Evolutionary conservation across 2,329 filamentous ascomycete species (phyloP).

Genomic region (Microascus cirrosus): DNA sequence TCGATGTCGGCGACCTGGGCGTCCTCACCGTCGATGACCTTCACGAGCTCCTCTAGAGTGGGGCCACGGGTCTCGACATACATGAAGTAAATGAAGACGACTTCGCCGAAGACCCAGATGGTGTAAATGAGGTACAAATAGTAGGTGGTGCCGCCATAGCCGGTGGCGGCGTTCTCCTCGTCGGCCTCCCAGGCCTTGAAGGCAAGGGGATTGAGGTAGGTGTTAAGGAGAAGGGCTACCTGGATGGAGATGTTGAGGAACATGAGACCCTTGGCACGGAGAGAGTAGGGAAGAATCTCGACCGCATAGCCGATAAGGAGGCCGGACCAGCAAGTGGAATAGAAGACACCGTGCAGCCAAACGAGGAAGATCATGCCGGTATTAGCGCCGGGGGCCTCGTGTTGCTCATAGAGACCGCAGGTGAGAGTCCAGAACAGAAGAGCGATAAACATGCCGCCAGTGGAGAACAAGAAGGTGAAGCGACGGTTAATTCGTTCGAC

Average conservation of each 20-base stretch:
- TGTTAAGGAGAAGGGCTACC: conserved; percentile 47
- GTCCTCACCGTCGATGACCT: conserved; percentile 59
- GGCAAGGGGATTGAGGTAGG: conserved; percentile 52
- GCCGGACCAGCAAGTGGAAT: conserved; percentile 48
- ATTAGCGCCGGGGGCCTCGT: conserved; percentile 24
- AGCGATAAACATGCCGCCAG: conserved; percentile 34
- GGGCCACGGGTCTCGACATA: conserved; percentile 61
- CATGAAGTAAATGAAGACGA: conserved; percentile 53
- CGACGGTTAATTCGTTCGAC: conserved; percentile 41
- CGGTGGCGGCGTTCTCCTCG: not conserved
- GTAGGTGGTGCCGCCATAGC: conserved; percentile 43
- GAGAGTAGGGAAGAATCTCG: conserved; percentile 47
- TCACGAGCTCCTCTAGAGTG: conserved; percentile 58
- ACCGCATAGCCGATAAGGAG: conserved; percentile 46
- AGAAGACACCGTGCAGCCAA: conserved; percentile 48
- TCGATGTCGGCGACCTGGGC: conserved; percentile 39
- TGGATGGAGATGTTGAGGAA: conserved; percentile 56
- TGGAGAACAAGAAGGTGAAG: conserved; percentile 39
- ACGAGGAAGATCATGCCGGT: conserved; percentile 47
- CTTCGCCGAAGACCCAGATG: conserved; percentile 48
- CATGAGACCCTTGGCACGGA: conserved; percentile 49
- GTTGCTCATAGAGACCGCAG: conserved; percentile 41
- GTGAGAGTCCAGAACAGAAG: conserved; percentile 39
- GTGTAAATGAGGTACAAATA: conserved; percentile 58
- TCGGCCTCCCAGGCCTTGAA: conserved; percentile 31